These are phyloP conservation scores for Lachancea nothofagi DNA, from an alignment of 805 yeast species.

Conservation along the genomic window DNA sequence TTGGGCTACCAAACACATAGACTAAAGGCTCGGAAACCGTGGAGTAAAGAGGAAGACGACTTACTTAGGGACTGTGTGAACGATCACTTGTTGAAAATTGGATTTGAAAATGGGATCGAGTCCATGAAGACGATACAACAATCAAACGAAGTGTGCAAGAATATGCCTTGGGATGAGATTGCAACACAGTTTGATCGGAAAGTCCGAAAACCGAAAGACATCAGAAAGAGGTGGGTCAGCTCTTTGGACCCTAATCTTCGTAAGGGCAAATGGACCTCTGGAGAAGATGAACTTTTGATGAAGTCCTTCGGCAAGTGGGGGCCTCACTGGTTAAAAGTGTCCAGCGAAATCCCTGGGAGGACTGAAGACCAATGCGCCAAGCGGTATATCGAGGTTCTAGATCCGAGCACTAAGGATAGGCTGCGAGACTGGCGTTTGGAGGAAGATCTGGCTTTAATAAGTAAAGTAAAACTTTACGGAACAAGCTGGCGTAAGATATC, in stretches of 20 bases:
- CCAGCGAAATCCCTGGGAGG: slow-evolving; percentile 70
- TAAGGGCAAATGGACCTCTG: slow-evolving; percentile 82
- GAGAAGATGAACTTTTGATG: slow-evolving; percentile 64
- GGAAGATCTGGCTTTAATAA: slow-evolving; percentile 69
- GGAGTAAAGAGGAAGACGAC: slow-evolving; percentile 75
- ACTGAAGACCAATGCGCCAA: slow-evolving; percentile 96
- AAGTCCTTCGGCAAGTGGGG: slow-evolving; percentile 66
- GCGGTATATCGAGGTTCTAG: slow-evolving; percentile 80
- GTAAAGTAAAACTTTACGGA: slow-evolving; percentile 63
- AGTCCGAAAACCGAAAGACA: slow-evolving; percentile 69
- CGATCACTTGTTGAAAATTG: slow-evolving; percentile 31
- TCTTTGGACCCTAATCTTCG: slow-evolving; percentile 77
- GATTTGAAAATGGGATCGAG: slow-evolving; percentile 34
- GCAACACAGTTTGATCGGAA: slow-evolving; percentile 42
- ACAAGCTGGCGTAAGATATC: slow-evolving; percentile 88
- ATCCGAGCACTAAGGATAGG: slow-evolving; percentile 72
- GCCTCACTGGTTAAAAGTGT: slow-evolving; percentile 80
- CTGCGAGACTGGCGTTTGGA: slow-evolving; percentile 72
- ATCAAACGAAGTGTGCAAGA: slow-evolving; percentile 28
- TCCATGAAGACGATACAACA: slow-evolving; percentile 26
- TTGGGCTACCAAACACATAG: slow-evolving; percentile 72
- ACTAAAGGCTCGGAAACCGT: slow-evolving; percentile 55
- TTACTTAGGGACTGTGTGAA: slow-evolving; percentile 42
- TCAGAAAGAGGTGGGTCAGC: slow-evolving; percentile 82
- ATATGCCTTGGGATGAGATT: slow-evolving; percentile 58